phyloP scores from a whole-genome alignment of 179 eudicot genomes.

The Heliamphora pulchella region DNA sequence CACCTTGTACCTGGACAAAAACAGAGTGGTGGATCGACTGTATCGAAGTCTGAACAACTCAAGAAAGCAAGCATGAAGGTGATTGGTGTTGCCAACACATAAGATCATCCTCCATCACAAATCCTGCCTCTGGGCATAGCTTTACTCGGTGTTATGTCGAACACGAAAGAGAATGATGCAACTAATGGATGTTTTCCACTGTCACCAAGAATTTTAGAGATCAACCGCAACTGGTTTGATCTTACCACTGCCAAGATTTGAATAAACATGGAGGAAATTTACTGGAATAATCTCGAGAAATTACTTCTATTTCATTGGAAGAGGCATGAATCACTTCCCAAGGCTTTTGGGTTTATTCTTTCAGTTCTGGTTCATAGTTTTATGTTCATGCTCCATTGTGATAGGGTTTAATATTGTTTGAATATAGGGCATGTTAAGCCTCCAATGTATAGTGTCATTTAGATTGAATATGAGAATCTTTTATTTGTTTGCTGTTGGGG shows the following conservation, averaged over 20 bases:
- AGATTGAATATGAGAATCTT: slow-evolving; percentile 1
- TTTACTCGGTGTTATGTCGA: background rate
- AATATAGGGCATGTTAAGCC: background rate
- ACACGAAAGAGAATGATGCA: background rate
- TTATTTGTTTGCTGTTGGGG: background rate
- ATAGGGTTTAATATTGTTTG: background rate
- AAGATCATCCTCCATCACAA: background rate
- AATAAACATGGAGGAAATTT: background rate
- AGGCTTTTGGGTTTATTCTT: background rate
- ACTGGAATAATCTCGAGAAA: background rate
- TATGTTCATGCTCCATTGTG: background rate
- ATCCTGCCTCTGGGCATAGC: background rate
- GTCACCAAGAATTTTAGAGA: background rate
- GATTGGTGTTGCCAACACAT: background rate
- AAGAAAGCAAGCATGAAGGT: background rate
- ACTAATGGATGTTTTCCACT: background rate
- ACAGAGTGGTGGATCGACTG: background rate
- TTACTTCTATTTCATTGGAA: background rate
- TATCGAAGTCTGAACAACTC: background rate
- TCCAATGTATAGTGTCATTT: slow-evolving; percentile 8
- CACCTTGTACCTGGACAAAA: background rate
- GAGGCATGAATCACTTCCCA: background rate
- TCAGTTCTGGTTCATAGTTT: background rate
- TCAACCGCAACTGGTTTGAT: background rate
- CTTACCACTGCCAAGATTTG: background rate